Base-by-base conservation (phyloP, 2,329 filamentous ascomycete genomes). In the Colletotrichum noveboracense region DNA sequence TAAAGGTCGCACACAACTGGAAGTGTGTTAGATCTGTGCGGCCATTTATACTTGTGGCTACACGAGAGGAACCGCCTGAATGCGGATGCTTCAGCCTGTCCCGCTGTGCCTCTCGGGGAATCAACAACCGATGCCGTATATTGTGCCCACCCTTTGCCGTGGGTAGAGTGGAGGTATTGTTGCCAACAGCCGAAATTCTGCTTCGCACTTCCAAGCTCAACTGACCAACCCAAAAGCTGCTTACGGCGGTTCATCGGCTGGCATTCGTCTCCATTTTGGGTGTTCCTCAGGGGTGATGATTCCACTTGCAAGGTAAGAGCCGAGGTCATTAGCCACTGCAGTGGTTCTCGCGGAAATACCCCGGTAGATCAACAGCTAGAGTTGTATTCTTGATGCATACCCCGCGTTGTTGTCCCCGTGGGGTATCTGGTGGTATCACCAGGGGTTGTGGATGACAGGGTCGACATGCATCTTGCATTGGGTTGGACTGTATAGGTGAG, bases 81-180 rank as follows among this genome's bases (percentile, higher is more conserved):
- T 48, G 38, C 18, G 12, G 18, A 48, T 21, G n/a, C 1, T 43
- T 10, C 8, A 43, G n/a, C 38, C 16, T 9, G 16, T 43, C 0
- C 0, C 0, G 8, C 38, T 43, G 5, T 10, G 18, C 5, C 38
- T 10, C n/a, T 48, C n/a, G 43, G 43, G 43, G 6, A 48, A 48
- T 48, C 43, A 48, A 48, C n/a, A 48, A 13, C n/a, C 43, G 43
- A 48, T 21, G 10, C 2, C 3, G 6, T 13, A 1, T 21, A 21
- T 21, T 13, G 13, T 48, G 6, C n/a, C 10, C n/a, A 21, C n/a
- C 18, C 4, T 13, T 48, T 21, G n/a, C 43, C 10, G 6, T 7
- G 2, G 1, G 6, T 12, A 21, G 5, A 6, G 1, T 10, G 9
- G 5, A 1, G 3, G 1, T 21, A 0, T 21, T 13, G 3, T 48